Evolutionary conservation across 352 stramenopile species (phyloP), one percentile per base, ranked within the genome.

Genomic region (Pythium dissotocum): DNA sequence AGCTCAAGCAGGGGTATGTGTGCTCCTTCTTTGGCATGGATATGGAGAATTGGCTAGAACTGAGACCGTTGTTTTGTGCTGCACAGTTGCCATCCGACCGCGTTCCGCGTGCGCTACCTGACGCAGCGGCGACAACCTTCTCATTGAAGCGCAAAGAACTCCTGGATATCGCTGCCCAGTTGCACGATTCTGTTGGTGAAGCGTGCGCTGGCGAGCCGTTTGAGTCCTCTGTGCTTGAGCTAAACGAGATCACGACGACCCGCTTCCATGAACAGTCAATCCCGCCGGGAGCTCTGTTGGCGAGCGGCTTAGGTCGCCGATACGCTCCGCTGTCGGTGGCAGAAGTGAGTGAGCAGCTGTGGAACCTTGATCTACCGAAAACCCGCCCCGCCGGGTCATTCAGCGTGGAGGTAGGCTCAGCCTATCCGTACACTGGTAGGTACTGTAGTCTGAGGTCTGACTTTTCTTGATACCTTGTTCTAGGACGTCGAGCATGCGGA

Each of bases 71-170:
- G 21, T 24, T 24, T 24, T 24, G 51, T 57, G 36, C 10, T 42
- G 7, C 9, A 14, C 9, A 57, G 51, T 18, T 36, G 1, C 51
- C 51, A n/a, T 36, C 28, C 8, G 5, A 57, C 2, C 21, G 18
- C 10, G 16, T 57, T 36, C 24, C n/a, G 4, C 28, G 13, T 10
- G 13, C 2, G 8, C 26, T 58, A 14, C 7, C 16, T 8, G 13
- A 13, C 3, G 13, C 16, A 21, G 18, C 16, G 21, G 4, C 14
- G 26, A 26, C 51, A 14, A 7, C 12, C n/a, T 3, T 3, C 40
- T 60, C 44, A 33, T 66, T 49, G n/a, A 52, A 44, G 26, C 60
- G 60, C 13, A 6, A 53, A 30, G 28, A 46, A 21, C 36, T 60
- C 18, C 52, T 66, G 2, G 14, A 18, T 10, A 16, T 9, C 5